Evolutionary conservation across 2,329 filamentous ascomycete species (phyloP).

Genomic region (Piedraia hortae): DNA sequence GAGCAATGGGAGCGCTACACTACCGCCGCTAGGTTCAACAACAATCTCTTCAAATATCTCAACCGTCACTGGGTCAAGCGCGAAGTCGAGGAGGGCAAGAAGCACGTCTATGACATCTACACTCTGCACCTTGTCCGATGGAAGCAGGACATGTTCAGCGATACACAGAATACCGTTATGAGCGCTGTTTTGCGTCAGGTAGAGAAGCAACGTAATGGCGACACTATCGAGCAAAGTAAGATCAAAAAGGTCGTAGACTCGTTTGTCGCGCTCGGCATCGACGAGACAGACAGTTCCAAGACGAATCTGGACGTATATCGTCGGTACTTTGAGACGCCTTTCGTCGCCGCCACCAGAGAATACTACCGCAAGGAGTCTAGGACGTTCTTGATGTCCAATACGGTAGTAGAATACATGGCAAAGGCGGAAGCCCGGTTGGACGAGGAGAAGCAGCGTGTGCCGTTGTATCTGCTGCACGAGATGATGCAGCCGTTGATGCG

Average conservation of each 20-base stretch:
- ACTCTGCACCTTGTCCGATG: slow-evolving; percentile 88
- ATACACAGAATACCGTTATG: slow-evolving; percentile 76
- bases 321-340: slow-evolving; percentile 74
- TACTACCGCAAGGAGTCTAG: slow-evolving; percentile 88
- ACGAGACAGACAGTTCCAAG: slow-evolving; percentile 78
- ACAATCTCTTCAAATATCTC: slow-evolving; percentile 85
- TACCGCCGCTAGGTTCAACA: slow-evolving; percentile 84
- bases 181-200: slow-evolving; percentile 78
- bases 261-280: slow-evolving; percentile 75
- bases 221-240: slow-evolving; percentile 90
- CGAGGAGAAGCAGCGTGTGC: slow-evolving; percentile 84
- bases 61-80: slow-evolving; percentile 98
- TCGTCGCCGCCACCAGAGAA: slow-evolving; percentile 52
- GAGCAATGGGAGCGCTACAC: slow-evolving; percentile 92
- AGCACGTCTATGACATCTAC: slow-evolving; percentile 94
- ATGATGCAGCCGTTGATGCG: slow-evolving; percentile 65
- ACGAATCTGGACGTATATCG: slow-evolving; percentile 89
- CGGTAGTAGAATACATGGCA: slow-evolving; percentile 98
- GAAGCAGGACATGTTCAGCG: slow-evolving; percentile 70
- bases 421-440: slow-evolving; percentile 75
- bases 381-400: slow-evolving; percentile 86
- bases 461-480: slow-evolving; percentile 72
- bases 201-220: slow-evolving; percentile 87
- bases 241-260: slow-evolving; percentile 95
- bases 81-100: slow-evolving; percentile 96